phyloP scores from a whole-genome alignment of 148 eudicot species.

The Dysphania ambrosioides region DNA sequence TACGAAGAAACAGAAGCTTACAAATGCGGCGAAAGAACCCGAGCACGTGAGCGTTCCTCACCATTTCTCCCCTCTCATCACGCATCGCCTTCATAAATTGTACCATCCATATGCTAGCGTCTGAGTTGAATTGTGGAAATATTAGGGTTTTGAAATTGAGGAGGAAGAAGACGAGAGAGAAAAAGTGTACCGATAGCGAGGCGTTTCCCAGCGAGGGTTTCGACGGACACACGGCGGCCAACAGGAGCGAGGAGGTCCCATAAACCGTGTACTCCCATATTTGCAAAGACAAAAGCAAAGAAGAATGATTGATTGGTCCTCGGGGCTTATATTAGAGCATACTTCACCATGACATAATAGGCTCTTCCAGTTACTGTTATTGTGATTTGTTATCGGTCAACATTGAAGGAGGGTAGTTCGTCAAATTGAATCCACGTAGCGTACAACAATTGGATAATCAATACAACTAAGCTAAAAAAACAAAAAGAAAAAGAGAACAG shows the following conservation, averaged over 20 bases:
- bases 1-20: constrained; percentile 81
- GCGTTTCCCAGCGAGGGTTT: constrained; percentile 86
- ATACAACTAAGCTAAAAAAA: too few relatives aligned
- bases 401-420: too few relatives aligned
- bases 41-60: constrained; percentile 77
- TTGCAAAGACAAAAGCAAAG: not conserved
- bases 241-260: constrained; percentile 97
- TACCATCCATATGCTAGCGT: constrained; percentile 98
- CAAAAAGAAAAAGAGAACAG: too few relatives aligned
- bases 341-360: too few relatives aligned
- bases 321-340: too few relatives aligned
- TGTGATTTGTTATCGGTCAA: too few relatives aligned
- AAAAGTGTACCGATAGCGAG: constrained; percentile 84
- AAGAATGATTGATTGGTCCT: too few relatives aligned
- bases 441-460: too few relatives aligned
- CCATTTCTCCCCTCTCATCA: constrained; percentile 97
- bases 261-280: constrained; percentile 87
- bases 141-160: constrained; percentile 29
- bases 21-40: constrained; percentile 98
- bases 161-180: constrained; percentile 7
- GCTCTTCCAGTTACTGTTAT: too few relatives aligned
- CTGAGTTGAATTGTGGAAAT: constrained; percentile 29
- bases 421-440: too few relatives aligned
- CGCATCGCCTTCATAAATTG: constrained; percentile 99
- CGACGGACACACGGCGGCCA: constrained; percentile 99